Percentiles rank a stretch among this genome's conserved stretches.
These are phyloP conservation scores for Pleurotus eryngii DNA, from an alignment of 768 basidiomycete species.

Conservation along the genomic window DNA sequence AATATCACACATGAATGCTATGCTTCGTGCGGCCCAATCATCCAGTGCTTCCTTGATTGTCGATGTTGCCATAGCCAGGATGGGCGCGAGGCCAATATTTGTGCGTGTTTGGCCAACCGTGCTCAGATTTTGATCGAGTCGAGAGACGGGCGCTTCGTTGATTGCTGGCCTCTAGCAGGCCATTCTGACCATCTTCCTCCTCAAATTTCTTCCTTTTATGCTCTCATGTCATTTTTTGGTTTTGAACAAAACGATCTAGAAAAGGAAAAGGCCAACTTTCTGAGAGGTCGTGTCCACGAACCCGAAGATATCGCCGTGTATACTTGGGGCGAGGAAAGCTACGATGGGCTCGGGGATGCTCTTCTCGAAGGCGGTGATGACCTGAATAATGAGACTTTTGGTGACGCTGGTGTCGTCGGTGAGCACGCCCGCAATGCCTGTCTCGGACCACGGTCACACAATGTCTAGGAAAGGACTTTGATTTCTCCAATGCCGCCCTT, in stretches of 20 bases:
- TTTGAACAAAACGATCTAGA: slow-evolving; percentile 63
- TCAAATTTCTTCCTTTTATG: slow-evolving; percentile 3
- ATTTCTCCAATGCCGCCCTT: slow-evolving; percentile 59
- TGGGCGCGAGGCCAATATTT: background rate
- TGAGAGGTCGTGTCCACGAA: slow-evolving; percentile 46
- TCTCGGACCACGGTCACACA: background rate
- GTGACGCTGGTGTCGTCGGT: slow-evolving; percentile 69
- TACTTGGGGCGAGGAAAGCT: slow-evolving; percentile 88
- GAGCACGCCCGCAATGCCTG: slow-evolving; percentile 28
- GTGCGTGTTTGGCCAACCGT: background rate
- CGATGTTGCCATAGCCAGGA: too few relatives aligned
- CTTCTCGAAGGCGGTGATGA: slow-evolving; percentile 90
- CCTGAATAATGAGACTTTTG: slow-evolving; percentile 97
- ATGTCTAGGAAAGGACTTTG: slow-evolving; percentile 81
- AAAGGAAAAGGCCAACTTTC: slow-evolving; percentile 56
- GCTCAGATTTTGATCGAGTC: slow-evolving; percentile 1
- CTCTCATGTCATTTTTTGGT: slow-evolving; percentile 80
- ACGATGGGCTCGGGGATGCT: slow-evolving; percentile 85
- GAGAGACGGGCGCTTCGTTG: background rate
- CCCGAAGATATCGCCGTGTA: slow-evolving; percentile 86
- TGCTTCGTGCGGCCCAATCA: too few relatives aligned
- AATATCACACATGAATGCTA: too few relatives aligned
- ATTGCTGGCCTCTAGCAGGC: slow-evolving; percentile 9
- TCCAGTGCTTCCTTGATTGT: too few relatives aligned
- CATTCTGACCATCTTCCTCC: background rate